Evolutionary conservation across 768 basidiomycete genomes (phyloP), one percentile per base, ranked within the genome.

Genomic region (Suillus luteus): DNA sequence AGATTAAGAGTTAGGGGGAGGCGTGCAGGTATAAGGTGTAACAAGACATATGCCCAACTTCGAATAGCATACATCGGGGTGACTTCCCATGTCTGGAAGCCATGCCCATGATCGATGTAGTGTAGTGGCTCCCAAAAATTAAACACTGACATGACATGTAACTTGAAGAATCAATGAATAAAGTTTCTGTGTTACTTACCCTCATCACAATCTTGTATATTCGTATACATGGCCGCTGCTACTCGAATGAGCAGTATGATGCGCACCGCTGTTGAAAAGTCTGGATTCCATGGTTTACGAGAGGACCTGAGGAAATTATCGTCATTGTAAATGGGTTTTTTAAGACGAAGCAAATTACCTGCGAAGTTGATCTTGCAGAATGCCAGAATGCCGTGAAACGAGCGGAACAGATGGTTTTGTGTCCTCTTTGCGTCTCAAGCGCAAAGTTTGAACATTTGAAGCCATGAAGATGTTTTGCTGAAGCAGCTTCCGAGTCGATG

Each of bases 111-210:
- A 64, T 89, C 86, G 62, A 97, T 81, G 72, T 95, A 96, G 78
- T 99, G 97, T 17, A 99, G 79, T 22, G 97, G 97, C 72, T 99
- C 97, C 94, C 94, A 99, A 76, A 97, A 99, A 78, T 99, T 99
- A 84, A 89, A 99, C 14, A 97, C 97, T 99, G 58, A 62, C 14
- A 10, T 37, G 31, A 62, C 24, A 14, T 12, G n/a, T 19, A 41
- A 40, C 44, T 64, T 43, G 62, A 57, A 15, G 44, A 35, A 38
- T 27, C 48, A 33, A 48, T 55, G 31, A 52, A 31, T 8, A 55
- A 59, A 58, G 38, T 58, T 58, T 24, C 24, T 27, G 40, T 12
- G 17, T 31, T 19, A 59, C 70, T 65, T 60, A 95, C 96, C 95
- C 86, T 99, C 97, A 72, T 99, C 97, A 66, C 97, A 99, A 72